Evolutionary conservation across 176 grass and related monocot species (phyloP).

Genomic region (Oryza coarctata): DNA sequence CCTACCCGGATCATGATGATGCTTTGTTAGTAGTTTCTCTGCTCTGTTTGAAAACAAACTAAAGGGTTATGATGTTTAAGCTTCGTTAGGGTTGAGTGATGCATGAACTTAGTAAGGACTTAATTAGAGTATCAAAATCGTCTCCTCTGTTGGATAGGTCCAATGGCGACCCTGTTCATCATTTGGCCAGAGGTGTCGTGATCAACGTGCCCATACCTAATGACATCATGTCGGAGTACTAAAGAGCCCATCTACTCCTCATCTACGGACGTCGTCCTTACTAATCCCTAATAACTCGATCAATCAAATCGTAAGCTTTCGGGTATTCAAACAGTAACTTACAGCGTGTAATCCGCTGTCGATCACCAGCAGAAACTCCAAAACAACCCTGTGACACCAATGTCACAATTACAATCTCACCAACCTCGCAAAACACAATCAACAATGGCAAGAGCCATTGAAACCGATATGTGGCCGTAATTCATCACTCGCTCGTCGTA

Average conservation of each 20-base stretch:
- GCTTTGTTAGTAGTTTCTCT: too few relatives aligned
- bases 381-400: too few relatives aligned
- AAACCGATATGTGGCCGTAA: neutral
- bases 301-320: neutral
- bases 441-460: too few relatives aligned
- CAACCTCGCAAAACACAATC: too few relatives aligned
- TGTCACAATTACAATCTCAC: too few relatives aligned
- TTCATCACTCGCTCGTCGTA: neutral
- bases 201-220: constrained; percentile 19
- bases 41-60: too few relatives aligned
- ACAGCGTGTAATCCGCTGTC: neutral
- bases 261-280: neutral
- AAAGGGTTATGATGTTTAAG: too few relatives aligned
- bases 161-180: neutral
- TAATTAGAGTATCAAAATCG: neutral
- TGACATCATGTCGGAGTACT: constrained; percentile 17
- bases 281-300: neutral
- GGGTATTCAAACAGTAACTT: neutral
- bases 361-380: neutral
- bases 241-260: neutral
- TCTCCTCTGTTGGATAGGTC: neutral
- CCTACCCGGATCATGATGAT: neutral
- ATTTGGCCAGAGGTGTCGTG: neutral
- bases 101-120: neutral
- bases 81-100: neutral